These are phyloP conservation scores for Penicillium hordei DNA, from an alignment of 2,329 filamentous ascomycete species.

Conservation along the genomic window DNA sequence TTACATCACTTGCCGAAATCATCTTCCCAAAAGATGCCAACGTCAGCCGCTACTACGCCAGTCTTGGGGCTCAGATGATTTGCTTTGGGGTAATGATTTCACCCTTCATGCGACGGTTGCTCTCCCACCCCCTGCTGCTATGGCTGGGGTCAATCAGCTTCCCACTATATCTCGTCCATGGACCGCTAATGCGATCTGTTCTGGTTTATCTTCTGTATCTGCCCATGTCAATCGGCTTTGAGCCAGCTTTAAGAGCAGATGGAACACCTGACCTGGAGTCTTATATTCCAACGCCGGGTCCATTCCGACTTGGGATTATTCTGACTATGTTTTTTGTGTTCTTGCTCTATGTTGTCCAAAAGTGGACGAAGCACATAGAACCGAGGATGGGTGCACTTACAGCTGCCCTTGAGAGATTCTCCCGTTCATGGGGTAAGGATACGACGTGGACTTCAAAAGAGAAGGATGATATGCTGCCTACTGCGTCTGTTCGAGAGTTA, in stretches of 20 bases:
- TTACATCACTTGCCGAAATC: constrained; percentile 17
- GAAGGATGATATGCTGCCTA: background rate
- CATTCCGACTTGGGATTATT: constrained; percentile 40
- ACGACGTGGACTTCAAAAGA: background rate
- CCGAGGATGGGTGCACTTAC: constrained; percentile 46
- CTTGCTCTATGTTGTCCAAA: constrained; percentile 48
- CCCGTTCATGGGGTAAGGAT: constrained; percentile 20
- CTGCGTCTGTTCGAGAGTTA: background rate
- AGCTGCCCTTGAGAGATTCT: constrained; percentile 25
- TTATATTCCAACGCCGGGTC: constrained; percentile 39
- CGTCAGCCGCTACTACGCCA: constrained; percentile 52
- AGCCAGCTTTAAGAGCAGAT: constrained; percentile 9
- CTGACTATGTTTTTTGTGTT: constrained; percentile 51
- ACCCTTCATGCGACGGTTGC: constrained; percentile 50
- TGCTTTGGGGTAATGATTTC: constrained; percentile 56
- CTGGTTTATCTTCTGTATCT: constrained; percentile 62
- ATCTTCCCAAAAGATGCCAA: constrained; percentile 45
- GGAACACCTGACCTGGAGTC: constrained; percentile 33
- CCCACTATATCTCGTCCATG: constrained; percentile 64
- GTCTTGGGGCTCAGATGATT: constrained; percentile 51
- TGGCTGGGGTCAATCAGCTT: constrained; percentile 66
- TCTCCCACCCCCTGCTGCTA: constrained; percentile 57
- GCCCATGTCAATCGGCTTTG: constrained; percentile 28
- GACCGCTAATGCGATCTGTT: constrained; percentile 59
- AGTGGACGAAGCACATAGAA: constrained; percentile 58